These are phyloP conservation scores for Scorias spongiosa DNA, from an alignment of 2,329 filamentous ascomycete species.

Conservation along the genomic window DNA sequence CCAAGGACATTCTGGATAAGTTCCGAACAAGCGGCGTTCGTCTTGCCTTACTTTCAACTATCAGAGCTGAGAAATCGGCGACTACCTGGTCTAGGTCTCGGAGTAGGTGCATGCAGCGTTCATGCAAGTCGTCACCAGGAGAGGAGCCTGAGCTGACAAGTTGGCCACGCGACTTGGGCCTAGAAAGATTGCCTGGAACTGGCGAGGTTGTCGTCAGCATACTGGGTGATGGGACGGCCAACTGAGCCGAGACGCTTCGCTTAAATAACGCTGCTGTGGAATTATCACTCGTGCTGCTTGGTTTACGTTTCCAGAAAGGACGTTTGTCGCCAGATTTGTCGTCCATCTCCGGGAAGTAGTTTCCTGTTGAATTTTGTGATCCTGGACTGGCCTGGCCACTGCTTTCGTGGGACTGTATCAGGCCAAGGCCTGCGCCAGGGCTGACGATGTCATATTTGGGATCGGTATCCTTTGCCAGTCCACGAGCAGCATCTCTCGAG, in stretches of 20 bases:
- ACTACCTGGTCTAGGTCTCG: conserved; percentile 74
- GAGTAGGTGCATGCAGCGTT: conserved; percentile 70
- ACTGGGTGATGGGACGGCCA: conserved; percentile 32
- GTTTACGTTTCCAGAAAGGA: conserved; percentile 86
- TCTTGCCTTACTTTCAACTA: conserved; percentile 65
- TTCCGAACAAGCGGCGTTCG: conserved; percentile 35
- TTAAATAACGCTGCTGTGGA: conserved; percentile 29
- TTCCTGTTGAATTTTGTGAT: conserved; percentile 11
- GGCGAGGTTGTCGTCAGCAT: conserved; percentile 14
- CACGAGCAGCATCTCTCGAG: conserved; percentile 73
- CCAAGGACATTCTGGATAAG: conserved; percentile 51
- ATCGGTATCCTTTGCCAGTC: conserved; percentile 73
- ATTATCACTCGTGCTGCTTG: conserved; percentile 32
- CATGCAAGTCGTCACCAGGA: conserved; percentile 47
- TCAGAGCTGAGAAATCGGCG: conserved; percentile 60
- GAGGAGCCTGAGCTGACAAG: conserved; percentile 9
- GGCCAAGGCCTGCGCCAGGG: conserved; percentile 21
- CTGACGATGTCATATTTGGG: conserved; percentile 37
- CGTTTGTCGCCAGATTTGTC: conserved; percentile 39
- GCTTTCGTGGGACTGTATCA: conserved; percentile 13
- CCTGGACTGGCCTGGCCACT: conserved; percentile 23
- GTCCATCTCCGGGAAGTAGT: conserved; percentile 19
- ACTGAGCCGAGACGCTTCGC: conserved; percentile 38
- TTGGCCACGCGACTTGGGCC: conserved; percentile 19
- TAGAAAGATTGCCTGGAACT: conserved; percentile 19